phyloP scores from a whole-genome alignment of 305 asterid genomes.

The Fraxinus floribunda region DNA sequence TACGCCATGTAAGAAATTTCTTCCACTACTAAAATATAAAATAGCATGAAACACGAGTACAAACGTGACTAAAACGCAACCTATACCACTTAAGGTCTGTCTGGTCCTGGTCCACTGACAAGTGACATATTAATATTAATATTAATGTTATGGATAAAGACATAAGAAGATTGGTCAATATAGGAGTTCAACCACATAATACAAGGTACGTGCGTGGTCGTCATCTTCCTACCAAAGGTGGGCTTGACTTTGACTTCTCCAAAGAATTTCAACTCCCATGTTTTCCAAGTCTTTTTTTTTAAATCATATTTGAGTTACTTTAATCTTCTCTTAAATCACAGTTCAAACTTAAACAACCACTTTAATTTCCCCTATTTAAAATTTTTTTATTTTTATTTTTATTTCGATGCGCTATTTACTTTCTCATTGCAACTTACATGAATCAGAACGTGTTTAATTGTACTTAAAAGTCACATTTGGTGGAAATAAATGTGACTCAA shows the following conservation, averaged over 20 bases:
- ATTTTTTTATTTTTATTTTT: background rate
- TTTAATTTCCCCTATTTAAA: background rate
- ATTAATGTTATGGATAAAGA: background rate
- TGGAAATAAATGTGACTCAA: background rate
- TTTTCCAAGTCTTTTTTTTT: slow-evolving; percentile 22
- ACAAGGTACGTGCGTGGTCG: slow-evolving; percentile 1
- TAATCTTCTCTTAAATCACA: background rate
- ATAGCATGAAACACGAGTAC: background rate
- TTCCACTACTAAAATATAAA: background rate
- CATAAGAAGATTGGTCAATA: slow-evolving; percentile 28
- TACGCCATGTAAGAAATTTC: background rate
- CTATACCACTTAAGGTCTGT: background rate
- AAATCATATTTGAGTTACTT: background rate
- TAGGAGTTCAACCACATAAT: slow-evolving; percentile 14
- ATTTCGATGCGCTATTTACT: background rate
- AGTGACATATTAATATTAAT: background rate
- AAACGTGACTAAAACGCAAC: slow-evolving; percentile 10
- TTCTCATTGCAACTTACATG: background rate
- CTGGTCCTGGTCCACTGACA: slow-evolving; percentile 11
- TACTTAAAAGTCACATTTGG: background rate
- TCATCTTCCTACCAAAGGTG: slow-evolving; percentile 36
- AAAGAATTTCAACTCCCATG: slow-evolving; percentile 19
- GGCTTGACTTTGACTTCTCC: slow-evolving; percentile 75
- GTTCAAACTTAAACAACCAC: background rate
- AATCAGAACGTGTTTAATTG: background rate